phyloP scores from a whole-genome alignment of 257 asterid genomes.

The Sherardia arvensis region DNA sequence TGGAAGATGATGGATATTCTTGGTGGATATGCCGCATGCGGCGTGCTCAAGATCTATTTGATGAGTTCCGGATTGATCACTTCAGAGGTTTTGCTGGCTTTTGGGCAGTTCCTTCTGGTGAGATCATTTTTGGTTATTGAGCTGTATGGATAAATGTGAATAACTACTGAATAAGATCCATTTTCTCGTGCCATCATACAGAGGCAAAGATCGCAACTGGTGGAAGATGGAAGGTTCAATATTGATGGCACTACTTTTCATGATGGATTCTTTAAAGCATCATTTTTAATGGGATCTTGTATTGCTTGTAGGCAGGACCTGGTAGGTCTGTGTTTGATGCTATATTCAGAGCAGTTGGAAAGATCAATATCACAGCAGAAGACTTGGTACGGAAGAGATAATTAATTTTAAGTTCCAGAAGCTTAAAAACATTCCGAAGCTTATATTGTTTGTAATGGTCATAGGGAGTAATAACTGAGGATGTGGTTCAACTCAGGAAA shows the following conservation, averaged over 20 bases:
- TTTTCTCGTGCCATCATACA: conserved; percentile 25
- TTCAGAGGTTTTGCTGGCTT: conserved; percentile 97
- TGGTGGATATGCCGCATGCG: conserved; percentile 87
- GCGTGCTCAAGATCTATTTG: conserved; percentile 84
- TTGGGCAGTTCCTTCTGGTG: conserved; percentile 99
- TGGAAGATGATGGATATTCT: conserved; percentile 81
- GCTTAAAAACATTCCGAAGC: not conserved
- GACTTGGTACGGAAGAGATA: conserved; percentile 60
- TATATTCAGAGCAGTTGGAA: conserved; percentile 64
- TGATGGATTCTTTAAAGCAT: conserved; percentile 10
- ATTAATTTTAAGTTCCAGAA: not conserved
- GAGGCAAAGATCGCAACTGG: conserved; percentile 80
- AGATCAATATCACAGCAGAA: conserved; percentile 86
- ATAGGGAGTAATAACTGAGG: conserved; percentile 94
- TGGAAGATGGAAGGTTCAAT: conserved; percentile 89
- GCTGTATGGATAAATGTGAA: conserved; percentile 7
- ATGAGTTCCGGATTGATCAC: conserved; percentile 95
- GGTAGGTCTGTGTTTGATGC: conserved; percentile 80
- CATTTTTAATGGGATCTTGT: conserved; percentile 23
- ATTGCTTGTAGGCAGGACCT: conserved; percentile 81
- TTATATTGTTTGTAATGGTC: not conserved
- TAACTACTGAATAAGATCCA: conserved; percentile 3
- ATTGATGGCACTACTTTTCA: conserved; percentile 10
- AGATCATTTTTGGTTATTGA: conserved; percentile 17
- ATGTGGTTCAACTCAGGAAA: conserved; percentile 81